Base-by-base conservation (phyloP, 2,329 filamentous ascomycete genomes). In the Botryosphaeria agaves region DNA sequence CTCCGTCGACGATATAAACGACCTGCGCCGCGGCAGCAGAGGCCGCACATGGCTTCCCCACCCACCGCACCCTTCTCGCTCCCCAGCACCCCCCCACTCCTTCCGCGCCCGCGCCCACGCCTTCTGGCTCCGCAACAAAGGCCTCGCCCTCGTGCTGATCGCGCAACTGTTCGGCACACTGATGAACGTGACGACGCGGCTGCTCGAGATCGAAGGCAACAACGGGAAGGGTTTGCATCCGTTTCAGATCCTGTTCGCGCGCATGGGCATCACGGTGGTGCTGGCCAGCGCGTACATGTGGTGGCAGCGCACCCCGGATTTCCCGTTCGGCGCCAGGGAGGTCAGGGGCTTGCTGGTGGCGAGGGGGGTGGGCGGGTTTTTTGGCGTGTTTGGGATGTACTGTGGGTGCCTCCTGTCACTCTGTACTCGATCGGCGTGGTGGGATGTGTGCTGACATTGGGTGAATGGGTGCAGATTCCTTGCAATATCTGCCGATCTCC, bases 171-270 rank as follows among this genome's bases (percentile, higher is more conserved):
- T 93, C 42, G 82, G 76, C 2, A 74, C 77, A 0, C 53, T 80
- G 31, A 93, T 93, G 85, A 91, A 89, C 48, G 69, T 91, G 7
- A 72, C 73, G 24, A 80, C 82, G 0, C 66, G 83, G 14, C 51
- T 87, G 7, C 59, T 93, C 23, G 81, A 91, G 48, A 62, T 68
- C 20, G 61, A 71, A 40, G 69, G 69, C 7, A 61, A 77, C 12
- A 62, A 78, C 39, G 76, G 70, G 32, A 63, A 73, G 28, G 71
- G 71, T 2, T 76, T 91, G 61, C 72, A 89, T 57, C 81, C 84
- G 0, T 75, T 91, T 39, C 80, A 89, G 49, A 75, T 93, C 35
- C 65, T 93, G 3, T 84, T 92, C 43, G 69, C 70, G 5, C 70
- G 85, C 33, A 85, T 91, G 72, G 59, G 61, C 32, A 67, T 89